Percentiles rank a stretch among this genome's conserved stretches.
phyloP scores from a whole-genome alignment of 192 early-diverging fungal species.

The Chytriomyces confervae region DNA sequence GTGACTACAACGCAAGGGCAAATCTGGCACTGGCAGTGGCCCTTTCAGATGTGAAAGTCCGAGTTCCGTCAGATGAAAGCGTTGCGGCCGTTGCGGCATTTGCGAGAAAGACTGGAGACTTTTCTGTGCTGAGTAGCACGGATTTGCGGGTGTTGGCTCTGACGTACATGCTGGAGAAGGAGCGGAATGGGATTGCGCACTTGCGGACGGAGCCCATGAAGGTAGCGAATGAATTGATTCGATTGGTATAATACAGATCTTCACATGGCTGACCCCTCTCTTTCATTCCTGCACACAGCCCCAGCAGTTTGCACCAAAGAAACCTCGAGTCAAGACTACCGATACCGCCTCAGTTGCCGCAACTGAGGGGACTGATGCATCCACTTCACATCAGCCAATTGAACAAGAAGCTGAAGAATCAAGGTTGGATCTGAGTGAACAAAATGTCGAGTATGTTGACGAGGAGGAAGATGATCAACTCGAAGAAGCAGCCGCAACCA shows the following conservation, averaged over 20 bases:
- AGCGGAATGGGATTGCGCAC: conserved; percentile 71
- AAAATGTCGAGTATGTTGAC: conserved; percentile 13
- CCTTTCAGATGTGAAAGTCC: conserved; percentile 9
- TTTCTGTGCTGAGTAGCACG: conserved; percentile 72
- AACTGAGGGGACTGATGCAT: too few relatives aligned
- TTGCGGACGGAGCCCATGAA: conserved; percentile 73
- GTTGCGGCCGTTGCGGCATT: conserved; percentile 73
- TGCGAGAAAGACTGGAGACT: conserved; percentile 92
- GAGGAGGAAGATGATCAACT: conserved; percentile 11
- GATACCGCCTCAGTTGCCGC: background rate
- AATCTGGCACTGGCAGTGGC: conserved; percentile 16
- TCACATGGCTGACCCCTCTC: background rate
- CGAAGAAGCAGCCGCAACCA: background rate
- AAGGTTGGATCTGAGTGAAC: background rate
- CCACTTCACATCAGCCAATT: too few relatives aligned
- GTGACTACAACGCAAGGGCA: conserved; percentile 66
- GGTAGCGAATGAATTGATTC: conserved; percentile 17
- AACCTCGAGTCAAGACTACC: background rate
- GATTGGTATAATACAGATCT: background rate
- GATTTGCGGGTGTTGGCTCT: conserved; percentile 93
- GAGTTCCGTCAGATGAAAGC: conserved; percentile 8
- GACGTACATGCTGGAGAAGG: conserved; percentile 84
- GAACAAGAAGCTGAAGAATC: too few relatives aligned
- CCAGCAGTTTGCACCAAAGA: conserved; percentile 7
- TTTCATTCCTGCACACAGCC: conserved; percentile 1